These are phyloP conservation scores for Fusarium algeriense DNA, from an alignment of 2,329 filamentous ascomycete genomes.

Conservation along the genomic window DNA sequence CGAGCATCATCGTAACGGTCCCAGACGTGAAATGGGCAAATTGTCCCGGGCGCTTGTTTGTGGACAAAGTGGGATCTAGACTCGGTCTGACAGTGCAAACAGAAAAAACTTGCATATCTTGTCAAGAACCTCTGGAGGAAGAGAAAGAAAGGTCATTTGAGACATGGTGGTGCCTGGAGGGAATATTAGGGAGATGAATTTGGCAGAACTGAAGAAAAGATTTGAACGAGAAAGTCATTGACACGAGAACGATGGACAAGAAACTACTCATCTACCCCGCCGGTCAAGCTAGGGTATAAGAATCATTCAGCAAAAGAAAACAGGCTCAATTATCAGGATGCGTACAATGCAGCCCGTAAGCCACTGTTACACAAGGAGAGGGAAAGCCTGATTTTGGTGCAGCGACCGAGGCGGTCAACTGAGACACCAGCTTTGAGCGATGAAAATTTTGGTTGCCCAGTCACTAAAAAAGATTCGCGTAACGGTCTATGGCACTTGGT, in stretches of 20 bases:
- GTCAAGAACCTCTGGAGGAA: neutral
- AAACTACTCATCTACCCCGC: no score
- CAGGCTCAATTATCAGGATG: neutral
- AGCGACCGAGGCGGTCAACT: neutral
- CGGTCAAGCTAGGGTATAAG: no score
- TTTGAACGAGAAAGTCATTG: neutral
- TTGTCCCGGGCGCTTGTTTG: fast-evolving
- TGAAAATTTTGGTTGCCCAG: neutral
- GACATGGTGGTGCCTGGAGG: neutral
- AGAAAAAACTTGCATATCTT: fast-evolving
- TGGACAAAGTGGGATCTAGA: neutral
- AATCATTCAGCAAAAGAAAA: no score
- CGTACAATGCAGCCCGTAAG: neutral
- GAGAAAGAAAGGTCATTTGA: neutral
- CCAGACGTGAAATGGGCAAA: neutral
- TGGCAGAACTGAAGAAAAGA: neutral
- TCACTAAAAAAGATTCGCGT: neutral
- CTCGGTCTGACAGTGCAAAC: fast-evolving
- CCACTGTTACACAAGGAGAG: neutral
- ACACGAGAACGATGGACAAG: no score
- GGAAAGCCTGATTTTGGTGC: no score
- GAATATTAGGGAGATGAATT: neutral
- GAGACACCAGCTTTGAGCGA: neutral
- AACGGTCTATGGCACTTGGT: no score
- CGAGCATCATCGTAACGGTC: neutral